Base-by-base conservation (phyloP, 225 moss, liverwort and hornwort species). In the Polytrichum commune region DNA sequence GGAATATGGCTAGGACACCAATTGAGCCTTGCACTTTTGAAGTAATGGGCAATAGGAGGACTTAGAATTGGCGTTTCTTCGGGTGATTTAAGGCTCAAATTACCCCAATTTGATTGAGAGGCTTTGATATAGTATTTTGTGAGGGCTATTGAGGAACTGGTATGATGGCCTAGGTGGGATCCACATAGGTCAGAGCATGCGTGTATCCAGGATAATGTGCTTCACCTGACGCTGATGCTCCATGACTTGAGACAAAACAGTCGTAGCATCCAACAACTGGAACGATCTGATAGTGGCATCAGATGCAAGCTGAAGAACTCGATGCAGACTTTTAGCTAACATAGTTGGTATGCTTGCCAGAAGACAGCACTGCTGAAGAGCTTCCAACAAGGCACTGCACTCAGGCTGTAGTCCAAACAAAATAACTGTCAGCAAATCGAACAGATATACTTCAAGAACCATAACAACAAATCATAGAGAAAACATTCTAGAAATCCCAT, bases 321-420 rank as follows among this genome's bases (percentile, higher is more conserved):
- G 78, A 71, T 83, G 82, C 63, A 83, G 63, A 72, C 82, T 83
- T 56, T 83, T 83, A 24, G 78, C 72, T 53, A 83, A 67, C 82
- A 79, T 83, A 6, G 72, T 83, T 29, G 78, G 71, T 57, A 83
- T 75, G 63, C 78, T 83, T 27, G 78, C 75, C 62, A 83, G 72
- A 30, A 83, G 74, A 53, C 70, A 72, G 75, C 82, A 83, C 63
- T 75, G 74, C 65, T 79, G 78, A 53, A 83, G 57, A 20, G 82
- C 74, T 65, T 78, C 67, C 55, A 83, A 58, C 55, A 83, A 72
- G 10, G 82, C 82, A 35, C 68, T 68, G 69, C 82, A 83, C 65
- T 83, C 82, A 29, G 78, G 78, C 82, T 83, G 82, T 72, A 16
- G 3, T 46, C 60, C 4, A 7, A 53, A 28, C 5, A 23, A 57